These are phyloP conservation scores for Fusarium vanettenii DNA, from an alignment of 2,329 filamentous ascomycete genomes.

Conservation along the genomic window DNA sequence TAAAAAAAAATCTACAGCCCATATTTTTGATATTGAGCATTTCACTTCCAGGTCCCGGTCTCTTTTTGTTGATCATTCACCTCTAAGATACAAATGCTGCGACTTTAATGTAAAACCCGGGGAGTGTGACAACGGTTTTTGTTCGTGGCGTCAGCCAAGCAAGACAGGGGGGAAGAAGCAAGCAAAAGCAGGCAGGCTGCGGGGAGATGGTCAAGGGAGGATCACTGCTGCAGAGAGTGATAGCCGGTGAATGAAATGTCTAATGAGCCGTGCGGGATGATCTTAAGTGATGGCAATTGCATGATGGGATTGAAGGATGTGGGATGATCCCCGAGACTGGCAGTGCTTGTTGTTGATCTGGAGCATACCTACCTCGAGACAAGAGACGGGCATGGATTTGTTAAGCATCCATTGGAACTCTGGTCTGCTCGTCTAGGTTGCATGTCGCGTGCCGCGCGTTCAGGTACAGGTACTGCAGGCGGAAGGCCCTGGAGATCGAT, in stretches of 20 bases:
- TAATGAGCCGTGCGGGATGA: neutral
- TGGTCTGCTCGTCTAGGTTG: conserved; percentile 6
- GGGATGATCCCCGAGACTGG: neutral
- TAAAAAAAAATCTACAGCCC: neutral
- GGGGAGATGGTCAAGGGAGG: neutral
- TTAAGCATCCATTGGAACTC: neutral
- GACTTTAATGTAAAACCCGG: neutral
- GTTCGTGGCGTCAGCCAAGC: conserved; percentile 1
- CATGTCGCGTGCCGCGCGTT: conserved; percentile 37
- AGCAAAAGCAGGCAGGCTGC: neutral
- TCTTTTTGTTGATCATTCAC: neutral
- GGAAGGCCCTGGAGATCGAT: neutral
- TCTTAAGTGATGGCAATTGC: neutral
- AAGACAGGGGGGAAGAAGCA: conserved; percentile 1
- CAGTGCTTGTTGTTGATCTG: neutral
- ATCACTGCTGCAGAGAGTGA: neutral
- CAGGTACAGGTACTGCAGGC: conserved; percentile 27
- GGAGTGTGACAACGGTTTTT: neutral
- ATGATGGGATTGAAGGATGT: neutral
- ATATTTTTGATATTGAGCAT: neutral
- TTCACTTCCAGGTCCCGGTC: neutral
- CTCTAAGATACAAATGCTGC: neutral
- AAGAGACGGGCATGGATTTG: neutral
- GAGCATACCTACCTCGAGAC: neutral
- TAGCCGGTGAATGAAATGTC: neutral